Percentiles rank a stretch among this genome's conserved stretches.
These are phyloP conservation scores for Pinus albicaulis DNA, from an alignment of 75 land plant genomes.

Conservation along the genomic window DNA sequence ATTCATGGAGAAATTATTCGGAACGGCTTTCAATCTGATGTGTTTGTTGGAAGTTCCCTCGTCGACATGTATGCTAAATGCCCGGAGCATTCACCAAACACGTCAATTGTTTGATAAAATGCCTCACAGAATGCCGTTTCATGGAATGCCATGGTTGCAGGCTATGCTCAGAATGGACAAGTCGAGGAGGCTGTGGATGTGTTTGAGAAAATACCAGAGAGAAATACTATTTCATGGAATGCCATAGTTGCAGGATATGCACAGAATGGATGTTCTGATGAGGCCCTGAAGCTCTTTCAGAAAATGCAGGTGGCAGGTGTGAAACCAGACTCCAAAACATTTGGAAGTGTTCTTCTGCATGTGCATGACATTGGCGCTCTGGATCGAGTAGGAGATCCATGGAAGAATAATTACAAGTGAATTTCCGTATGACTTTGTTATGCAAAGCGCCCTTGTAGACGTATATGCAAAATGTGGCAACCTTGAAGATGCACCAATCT, in stretches of 20 bases:
- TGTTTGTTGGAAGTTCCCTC: slow-evolving; percentile 18
- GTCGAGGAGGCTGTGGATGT: slow-evolving; percentile 13
- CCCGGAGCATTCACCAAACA: slow-evolving; percentile 16
- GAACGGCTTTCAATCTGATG: slow-evolving; percentile 1
- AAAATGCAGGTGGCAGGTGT: no score
- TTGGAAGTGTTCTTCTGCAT: no score
- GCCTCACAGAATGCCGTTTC: not conserved
- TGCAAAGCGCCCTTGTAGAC: no score
- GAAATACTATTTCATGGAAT: slow-evolving; percentile 14
- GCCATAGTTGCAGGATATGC: slow-evolving; percentile 17
- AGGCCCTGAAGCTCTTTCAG: slow-evolving; percentile 8
- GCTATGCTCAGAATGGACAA: slow-evolving; percentile 18
- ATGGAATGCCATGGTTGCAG: slow-evolving; percentile 11
- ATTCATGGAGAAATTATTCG: slow-evolving; percentile 9
- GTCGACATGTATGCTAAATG: slow-evolving; percentile 28
- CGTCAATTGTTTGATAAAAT: slow-evolving; percentile 1
- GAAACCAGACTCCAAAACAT: no score
- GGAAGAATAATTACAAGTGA: no score
- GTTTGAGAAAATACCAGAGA: slow-evolving; percentile 15
- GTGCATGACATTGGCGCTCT: no score
- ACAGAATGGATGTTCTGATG: slow-evolving; percentile 8
- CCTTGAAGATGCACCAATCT: no score
- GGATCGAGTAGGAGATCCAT: no score
- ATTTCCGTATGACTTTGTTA: no score
- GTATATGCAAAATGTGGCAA: no score